Base-by-base conservation (phyloP, 805 yeast species). In the Yamadazyma laniorum region DNA sequence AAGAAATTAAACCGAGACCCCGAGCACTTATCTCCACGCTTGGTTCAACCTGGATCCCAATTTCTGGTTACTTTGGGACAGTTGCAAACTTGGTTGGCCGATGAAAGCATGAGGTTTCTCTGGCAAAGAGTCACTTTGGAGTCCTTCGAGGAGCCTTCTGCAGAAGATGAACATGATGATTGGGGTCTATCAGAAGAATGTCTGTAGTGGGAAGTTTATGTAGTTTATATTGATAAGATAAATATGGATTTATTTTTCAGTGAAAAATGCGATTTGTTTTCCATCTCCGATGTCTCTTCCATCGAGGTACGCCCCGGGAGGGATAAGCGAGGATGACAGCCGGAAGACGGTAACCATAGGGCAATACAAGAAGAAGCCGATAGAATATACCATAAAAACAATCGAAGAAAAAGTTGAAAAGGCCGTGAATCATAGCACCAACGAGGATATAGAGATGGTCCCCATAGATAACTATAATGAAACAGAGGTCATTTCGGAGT, bases 391-490 rank as follows among this genome's bases (percentile, higher is more conserved):
- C 3, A 34, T 56, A 18, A 43, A 49, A 34, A 47, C 49, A 1
- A 52, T 63, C n/a, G 63, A 61, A 30, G 45, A 44, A 13, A 45
- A 53, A 32, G 53, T 63, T 9, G 51, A 53, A 13, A 40, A 50
- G 14, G 63, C 60, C 1, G 45, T 48, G 1, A 26, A 32, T 11
- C 13, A 40, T 6, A 39, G 38, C n/a, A 3, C 28, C 8, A 34
- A 34, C 3, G 64, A 59, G n/a, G 80, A 75, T 46, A 58, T 67
- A 3, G 73, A 67, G 26, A 75, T 75, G 80, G 42, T 65, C 15
- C 72, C 72, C 1, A 65, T 73, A 55, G 75, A 74, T 36, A 70
- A 73, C 44, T 63, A 61, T 35, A 54, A 54, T 3, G 78, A 73
- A 37, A 69, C 73, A 3, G 56, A 60, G 25, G 45, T 61, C 18